Evolutionary conservation across 345 rosid genomes (phyloP).

Genomic region (Eucalyptus rudis): DNA sequence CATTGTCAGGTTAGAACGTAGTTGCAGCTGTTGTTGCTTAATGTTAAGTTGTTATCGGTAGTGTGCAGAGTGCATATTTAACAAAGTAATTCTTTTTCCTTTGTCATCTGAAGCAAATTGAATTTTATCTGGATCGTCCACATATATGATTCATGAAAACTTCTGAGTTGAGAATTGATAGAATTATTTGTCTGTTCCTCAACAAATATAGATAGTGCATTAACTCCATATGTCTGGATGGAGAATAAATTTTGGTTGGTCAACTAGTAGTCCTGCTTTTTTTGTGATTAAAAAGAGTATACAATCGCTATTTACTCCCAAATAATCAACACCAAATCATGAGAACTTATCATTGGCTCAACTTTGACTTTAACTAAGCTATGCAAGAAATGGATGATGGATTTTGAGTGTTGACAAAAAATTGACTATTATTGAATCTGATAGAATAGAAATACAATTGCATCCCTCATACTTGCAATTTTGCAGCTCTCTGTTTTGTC

Average conservation of each 20-base stretch:
- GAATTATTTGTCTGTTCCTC: background rate
- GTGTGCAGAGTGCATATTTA: background rate
- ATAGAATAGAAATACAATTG: background rate
- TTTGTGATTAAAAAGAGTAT: background rate
- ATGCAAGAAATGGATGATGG: background rate
- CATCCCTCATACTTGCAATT: background rate
- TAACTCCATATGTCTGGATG: background rate
- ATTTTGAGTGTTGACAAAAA: background rate
- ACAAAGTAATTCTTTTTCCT: background rate
- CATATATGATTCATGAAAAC: background rate
- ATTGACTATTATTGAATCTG: background rate
- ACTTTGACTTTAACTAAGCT: background rate
- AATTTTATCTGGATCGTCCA: background rate
- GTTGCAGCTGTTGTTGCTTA: background rate
- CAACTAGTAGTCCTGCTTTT: background rate
- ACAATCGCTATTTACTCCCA: background rate
- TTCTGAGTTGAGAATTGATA: background rate
- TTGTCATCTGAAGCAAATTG: background rate
- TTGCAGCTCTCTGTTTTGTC: background rate
- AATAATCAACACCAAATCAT: background rate
- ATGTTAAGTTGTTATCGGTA: background rate
- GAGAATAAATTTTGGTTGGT: background rate
- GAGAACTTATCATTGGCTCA: background rate
- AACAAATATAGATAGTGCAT: background rate
- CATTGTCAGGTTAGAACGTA: constrained; percentile 49